These are phyloP conservation scores for Epichloe typhina DNA, from an alignment of 2,329 filamentous ascomycete genomes.

Conservation along the genomic window DNA sequence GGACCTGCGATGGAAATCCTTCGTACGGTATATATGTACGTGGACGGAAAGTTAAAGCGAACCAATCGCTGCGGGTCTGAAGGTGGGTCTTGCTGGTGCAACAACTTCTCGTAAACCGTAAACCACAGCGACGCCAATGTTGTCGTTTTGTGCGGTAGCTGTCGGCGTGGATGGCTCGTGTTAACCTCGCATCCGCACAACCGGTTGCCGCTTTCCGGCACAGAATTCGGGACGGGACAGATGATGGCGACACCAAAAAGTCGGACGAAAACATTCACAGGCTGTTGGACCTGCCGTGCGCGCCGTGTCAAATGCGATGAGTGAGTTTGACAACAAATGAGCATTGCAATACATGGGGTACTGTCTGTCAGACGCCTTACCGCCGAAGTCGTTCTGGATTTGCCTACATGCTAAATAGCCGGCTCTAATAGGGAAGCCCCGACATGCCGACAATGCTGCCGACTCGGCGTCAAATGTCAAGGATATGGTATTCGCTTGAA, in stretches of 20 bases:
- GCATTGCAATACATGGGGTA: too few relatives aligned
- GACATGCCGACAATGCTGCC: constrained; percentile 6
- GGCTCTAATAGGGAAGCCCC: constrained; percentile 1
- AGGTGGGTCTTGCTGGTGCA: neutral
- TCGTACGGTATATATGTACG: too few relatives aligned
- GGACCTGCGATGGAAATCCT: too few relatives aligned
- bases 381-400: too few relatives aligned
- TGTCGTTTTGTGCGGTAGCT: too few relatives aligned
- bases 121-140: neutral
- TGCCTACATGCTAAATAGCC: neutral
- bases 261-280: constrained; percentile 9
- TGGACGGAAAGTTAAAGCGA: constrained; percentile 12
- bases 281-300: constrained; percentile 10
- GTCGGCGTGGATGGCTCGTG: too few relatives aligned
- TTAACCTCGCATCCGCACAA: too few relatives aligned
- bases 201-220: neutral
- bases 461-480: constrained; percentile 9
- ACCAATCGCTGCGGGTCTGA: constrained; percentile 8
- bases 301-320: constrained; percentile 11
- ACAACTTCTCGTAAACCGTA: neutral
- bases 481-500: constrained; percentile 11
- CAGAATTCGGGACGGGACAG: neutral
- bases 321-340: neutral
- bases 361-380: too few relatives aligned
- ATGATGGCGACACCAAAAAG: neutral